Base-by-base conservation (phyloP, 306 rosid species). In the Gynostemma pentaphyllum region DNA sequence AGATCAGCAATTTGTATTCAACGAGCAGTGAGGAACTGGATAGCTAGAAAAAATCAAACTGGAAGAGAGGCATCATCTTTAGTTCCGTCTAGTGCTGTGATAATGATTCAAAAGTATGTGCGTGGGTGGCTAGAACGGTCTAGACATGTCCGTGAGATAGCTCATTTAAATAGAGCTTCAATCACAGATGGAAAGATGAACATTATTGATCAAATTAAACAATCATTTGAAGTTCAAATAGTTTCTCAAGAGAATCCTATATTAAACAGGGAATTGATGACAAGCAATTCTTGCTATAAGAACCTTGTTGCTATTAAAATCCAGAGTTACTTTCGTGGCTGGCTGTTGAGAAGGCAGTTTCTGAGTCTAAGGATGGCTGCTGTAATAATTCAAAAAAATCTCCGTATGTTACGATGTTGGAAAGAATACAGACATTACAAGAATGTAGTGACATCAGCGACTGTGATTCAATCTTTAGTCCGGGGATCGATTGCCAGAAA, bases 401-500 rank as follows among this genome's bases (percentile, higher is more conserved):
- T 81, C 55, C 83, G 96, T 73, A 81, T 75, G 96, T 81, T 75
- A 65, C 82, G 68, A 72, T 81, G 91, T 74, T 42, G 75, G 72
- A 83, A 71, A 74, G 75, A 81, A 45, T 70, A 79, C 80, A 67
- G 64, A 71, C 82, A 55, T 52, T 56, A 75, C 70, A 81, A 81
- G 80, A 56, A 44, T 49, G 62, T 68, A 51, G 68, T 23, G n/a
- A 46, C 34, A 48, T 81, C 96, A 62, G 83, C 84, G 46, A 77
- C 68, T 52, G 62, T 74, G 47, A 76, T 90, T 79, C 96, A 87
- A 80, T 85, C 96, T 45, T 81, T 46, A 54, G 72, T 71, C 12
- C 89, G 89, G 55, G 85, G 83, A 44, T 80, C 91, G 82, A 59
- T 85, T 81, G 80, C 76, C 63, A 75, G 72, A 72, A 90, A 79